phyloP scores from a whole-genome alignment of 1,139 yeast species.

The Yamadazyma mexicana region DNA sequence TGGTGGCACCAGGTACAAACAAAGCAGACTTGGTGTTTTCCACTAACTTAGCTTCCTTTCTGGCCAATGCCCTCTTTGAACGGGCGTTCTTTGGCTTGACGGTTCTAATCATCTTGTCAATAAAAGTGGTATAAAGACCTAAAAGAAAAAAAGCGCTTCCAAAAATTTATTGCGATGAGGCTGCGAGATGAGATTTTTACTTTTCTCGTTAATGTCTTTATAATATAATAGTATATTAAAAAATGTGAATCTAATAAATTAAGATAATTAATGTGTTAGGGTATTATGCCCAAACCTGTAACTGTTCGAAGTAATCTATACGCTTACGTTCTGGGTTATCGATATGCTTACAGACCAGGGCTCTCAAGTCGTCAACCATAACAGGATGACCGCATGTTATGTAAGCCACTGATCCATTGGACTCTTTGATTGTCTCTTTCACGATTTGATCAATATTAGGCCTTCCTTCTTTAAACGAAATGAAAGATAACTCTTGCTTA shows the following conservation, averaged over 20 bases:
- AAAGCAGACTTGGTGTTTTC: slow-evolving; percentile 91
- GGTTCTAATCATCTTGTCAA: slow-evolving; percentile 12
- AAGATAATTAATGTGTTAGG: neutral
- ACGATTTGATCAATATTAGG: slow-evolving; percentile 42
- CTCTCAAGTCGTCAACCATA: slow-evolving; percentile 51
- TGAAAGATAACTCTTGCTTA: slow-evolving; percentile 22
- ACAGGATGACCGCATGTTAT: slow-evolving; percentile 51
- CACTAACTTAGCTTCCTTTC: slow-evolving; percentile 81
- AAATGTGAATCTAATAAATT: no score
- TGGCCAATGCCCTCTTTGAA: slow-evolving; percentile 90
- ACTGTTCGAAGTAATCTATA: slow-evolving; percentile 48
- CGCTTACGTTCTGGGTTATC: slow-evolving; percentile 30
- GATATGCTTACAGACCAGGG: slow-evolving; percentile 28
- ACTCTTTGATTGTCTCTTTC: slow-evolving; percentile 30
- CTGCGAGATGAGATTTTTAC: slow-evolving; percentile 3
- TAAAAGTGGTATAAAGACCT: neutral
- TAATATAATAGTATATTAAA: no score
- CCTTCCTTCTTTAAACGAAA: slow-evolving; percentile 47
- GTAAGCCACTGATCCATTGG: slow-evolving; percentile 43
- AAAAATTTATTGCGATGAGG: slow-evolving; percentile 9
- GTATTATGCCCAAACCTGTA: slow-evolving; percentile 42
- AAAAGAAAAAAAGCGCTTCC: slow-evolving; percentile 5
- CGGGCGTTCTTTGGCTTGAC: slow-evolving; percentile 87
- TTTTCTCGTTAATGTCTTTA: no score
- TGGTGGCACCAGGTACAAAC: slow-evolving; percentile 86